Percentiles rank a stretch among this genome's conserved stretches.
Conservation (phyloP, 257 asterid genomes). For the Solanum rostratum region DNA sequence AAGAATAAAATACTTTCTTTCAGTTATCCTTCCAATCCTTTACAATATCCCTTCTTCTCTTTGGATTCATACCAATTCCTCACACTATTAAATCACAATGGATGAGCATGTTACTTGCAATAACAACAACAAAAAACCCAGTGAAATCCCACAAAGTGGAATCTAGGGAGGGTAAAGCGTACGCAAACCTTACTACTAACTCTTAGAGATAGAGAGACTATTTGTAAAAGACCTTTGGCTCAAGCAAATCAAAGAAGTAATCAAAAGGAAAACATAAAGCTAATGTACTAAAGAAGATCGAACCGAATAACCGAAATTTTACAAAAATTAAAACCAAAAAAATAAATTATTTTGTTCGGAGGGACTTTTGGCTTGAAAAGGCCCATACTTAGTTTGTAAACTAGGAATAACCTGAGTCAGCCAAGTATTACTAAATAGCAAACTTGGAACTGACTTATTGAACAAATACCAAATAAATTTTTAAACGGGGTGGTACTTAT, state of each 20-base stretch:
- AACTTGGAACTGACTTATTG: not conserved
- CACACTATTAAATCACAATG: not conserved
- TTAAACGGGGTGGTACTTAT: not conserved
- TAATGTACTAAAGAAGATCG: not conserved
- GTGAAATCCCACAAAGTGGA: too few species aligned
- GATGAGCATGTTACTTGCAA: not conserved
- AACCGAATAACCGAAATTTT: not conserved
- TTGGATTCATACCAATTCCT: not conserved
- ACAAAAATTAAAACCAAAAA: not conserved
- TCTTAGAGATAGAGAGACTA: too few species aligned
- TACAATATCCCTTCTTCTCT: not conserved
- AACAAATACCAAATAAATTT: not conserved
- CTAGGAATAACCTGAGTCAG: not conserved
- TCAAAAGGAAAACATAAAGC: too few species aligned
- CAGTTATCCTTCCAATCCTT: not conserved
- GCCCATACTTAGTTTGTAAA: not conserved
- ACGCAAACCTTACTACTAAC: too few species aligned
- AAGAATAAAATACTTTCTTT: not conserved
- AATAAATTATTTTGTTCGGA: not conserved
- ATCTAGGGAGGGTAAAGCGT: too few species aligned
- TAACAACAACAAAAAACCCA: too few species aligned
- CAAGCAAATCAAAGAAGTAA: too few species aligned
- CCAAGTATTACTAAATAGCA: not conserved
- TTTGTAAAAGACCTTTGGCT: too few species aligned
- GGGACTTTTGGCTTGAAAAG: not conserved